Evolutionary conservation across 192 early-diverging fungal genomes (phyloP), one percentile per base, ranked within the genome.

Genomic region (Rhizophagus clarus): DNA sequence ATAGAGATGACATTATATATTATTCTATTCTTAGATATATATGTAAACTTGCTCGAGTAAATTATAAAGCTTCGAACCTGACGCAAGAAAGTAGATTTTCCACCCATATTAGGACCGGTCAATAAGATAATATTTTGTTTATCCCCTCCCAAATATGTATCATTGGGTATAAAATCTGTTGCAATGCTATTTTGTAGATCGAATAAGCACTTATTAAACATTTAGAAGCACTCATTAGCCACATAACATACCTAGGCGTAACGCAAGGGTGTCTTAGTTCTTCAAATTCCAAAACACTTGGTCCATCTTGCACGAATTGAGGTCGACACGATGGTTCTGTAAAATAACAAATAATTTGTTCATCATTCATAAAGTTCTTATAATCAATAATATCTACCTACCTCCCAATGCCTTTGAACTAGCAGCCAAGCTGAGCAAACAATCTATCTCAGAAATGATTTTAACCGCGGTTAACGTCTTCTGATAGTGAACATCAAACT

Each of bases 101-200:
- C 98, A 82, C 97, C 98, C 96, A 99, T 99, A 84, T 99, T 99
- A n/a, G 98, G 97, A 28, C 98, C 98, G 0, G 98, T 99, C 68
- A 99, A 84, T 12, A 99, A 87, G 14, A 99, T 92, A 84, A 99
- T 91, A 74, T 87, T 93, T 47, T 90, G 79, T 10, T 82, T 85
- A 6, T 82, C 77, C 1, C 90, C 89, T 8, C 96, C 96, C 2
- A 99, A 88, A 56, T 85, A 80, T 5, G 93, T 92, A 87, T 99
- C 96, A 87, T 99, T 99, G 51, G 98, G 97, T 60, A 99, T 97
- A 82, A 97, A 98, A 80, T 94, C 94, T 2, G 86, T 83, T 1
- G 90, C 85, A 9, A 83, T 76, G 2, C 77, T 79, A 31, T 45
- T 45, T 45, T 7, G 74, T 26, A 20, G 11, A 51, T 17, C 47